Evolutionary conservation across 1,284 basidiomycete species (phyloP).

Genomic region (Austroboletus olivaceoglutinosus): DNA sequence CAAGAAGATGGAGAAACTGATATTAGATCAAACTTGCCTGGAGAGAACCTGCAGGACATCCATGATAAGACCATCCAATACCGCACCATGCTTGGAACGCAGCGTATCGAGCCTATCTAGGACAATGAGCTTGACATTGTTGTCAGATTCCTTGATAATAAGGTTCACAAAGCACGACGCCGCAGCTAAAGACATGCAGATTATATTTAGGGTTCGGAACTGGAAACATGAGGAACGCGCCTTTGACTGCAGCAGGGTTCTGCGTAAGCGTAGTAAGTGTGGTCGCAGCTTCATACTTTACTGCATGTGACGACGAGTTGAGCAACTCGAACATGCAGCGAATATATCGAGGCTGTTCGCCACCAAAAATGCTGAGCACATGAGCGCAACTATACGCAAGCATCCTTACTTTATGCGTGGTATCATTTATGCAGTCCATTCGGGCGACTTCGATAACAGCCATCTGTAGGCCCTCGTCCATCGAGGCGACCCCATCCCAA

Average conservation of each 20-base stretch:
- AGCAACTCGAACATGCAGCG: conserved; percentile 95
- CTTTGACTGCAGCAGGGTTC: conserved; percentile 95
- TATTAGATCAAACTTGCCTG: conserved; percentile 44
- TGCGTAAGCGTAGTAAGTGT: conserved; percentile 94
- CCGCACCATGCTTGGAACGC: conserved; percentile 85
- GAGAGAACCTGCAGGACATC: conserved; percentile 92
- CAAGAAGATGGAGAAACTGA: not conserved
- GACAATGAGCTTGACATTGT: conserved; percentile 99
- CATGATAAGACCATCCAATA: conserved; percentile 93
- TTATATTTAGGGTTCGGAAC: not conserved
- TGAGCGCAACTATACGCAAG: conserved; percentile 4
- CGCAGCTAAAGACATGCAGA: conserved; percentile 59
- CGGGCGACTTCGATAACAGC: conserved; percentile 94
- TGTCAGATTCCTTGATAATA: conserved; percentile 94
- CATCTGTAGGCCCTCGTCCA: conserved; percentile 97
- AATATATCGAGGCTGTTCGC: conserved; percentile 81
- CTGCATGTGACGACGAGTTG: conserved; percentile 87
- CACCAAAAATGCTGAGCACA: conserved; percentile 10
- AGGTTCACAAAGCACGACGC: conserved; percentile 89
- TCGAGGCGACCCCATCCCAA: conserved; percentile 78
- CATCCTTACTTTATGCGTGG: conserved; percentile 67
- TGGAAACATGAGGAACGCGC: conserved; percentile 38
- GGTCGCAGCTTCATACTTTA: conserved; percentile 97
- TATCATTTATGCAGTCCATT: conserved; percentile 86
- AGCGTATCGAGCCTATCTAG: conserved; percentile 88